A percentile compares a stretch with the other conserved stretches of the same genome.
These are phyloP conservation scores for Bisporella sp. DNA, from an alignment of 2,329 filamentous ascomycete species.

Conservation along the genomic window DNA sequence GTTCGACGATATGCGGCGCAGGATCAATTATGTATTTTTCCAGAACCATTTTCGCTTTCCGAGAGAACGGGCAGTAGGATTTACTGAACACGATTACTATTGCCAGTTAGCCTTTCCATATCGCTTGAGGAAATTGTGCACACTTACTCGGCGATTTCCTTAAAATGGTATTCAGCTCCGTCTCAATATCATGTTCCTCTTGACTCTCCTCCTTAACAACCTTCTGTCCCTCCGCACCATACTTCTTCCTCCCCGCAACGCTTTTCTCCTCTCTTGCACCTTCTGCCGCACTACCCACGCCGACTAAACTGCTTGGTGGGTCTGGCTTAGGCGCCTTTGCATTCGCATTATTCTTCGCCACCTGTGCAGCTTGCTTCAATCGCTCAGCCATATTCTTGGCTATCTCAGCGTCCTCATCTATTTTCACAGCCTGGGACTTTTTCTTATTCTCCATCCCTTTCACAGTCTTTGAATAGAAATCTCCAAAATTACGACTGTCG, in stretches of 20 bases:
- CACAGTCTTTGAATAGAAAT: slow-evolving; percentile 55
- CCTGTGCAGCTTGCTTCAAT: slow-evolving; percentile 61
- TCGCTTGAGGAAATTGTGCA: background rate
- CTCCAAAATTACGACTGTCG: slow-evolving; percentile 40
- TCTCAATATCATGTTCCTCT: slow-evolving; percentile 58
- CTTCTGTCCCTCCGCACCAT: slow-evolving; percentile 25
- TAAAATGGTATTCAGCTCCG: slow-evolving; percentile 69
- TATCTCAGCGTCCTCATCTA: slow-evolving; percentile 48
- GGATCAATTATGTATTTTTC: slow-evolving; percentile 80
- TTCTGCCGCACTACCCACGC: slow-evolving; percentile 26
- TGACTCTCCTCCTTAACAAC: slow-evolving; percentile 39
- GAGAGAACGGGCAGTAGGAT: slow-evolving; percentile 81
- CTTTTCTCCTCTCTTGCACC: slow-evolving; percentile 26
- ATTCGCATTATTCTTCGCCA: slow-evolving; percentile 62
- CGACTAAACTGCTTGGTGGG: slow-evolving; percentile 48
- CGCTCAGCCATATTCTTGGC: slow-evolving; percentile 51
- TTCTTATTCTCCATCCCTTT: slow-evolving; percentile 36
- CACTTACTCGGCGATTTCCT: slow-evolving; percentile 74
- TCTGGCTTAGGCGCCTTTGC: slow-evolving; percentile 58
- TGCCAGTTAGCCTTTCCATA: slow-evolving; percentile 1
- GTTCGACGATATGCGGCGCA: slow-evolving; percentile 78
- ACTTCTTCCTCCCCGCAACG: slow-evolving; percentile 46
- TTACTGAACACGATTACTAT: slow-evolving; percentile 95
- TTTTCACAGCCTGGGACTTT: background rate
- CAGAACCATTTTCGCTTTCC: slow-evolving; percentile 76